Conservation (phyloP, 768 basidiomycete genomes). For the Leccinum broughii region DNA sequence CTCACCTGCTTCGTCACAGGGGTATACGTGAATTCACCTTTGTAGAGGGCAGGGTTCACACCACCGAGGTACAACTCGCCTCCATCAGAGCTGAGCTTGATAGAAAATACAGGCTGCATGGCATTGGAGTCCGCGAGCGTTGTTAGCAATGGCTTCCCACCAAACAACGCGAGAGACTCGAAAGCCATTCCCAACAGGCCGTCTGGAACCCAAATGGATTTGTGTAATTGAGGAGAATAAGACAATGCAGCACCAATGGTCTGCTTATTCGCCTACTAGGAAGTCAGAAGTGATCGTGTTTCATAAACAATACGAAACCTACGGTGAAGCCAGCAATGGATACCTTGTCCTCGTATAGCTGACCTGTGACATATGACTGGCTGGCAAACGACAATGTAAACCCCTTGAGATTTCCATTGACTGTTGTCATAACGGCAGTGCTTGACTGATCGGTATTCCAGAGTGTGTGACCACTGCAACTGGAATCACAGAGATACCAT, state of each 20-base stretch:
- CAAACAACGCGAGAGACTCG: neutral
- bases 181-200: neutral
- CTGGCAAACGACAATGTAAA: neutral
- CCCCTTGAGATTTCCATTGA: neutral
- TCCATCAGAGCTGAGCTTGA: neutral
- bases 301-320: neutral
- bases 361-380: neutral
- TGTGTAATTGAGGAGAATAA: neutral
- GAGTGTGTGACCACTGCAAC: neutral
- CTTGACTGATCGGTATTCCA: neutral
- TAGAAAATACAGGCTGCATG: neutral
- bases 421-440: neutral
- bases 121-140: neutral
- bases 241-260: neutral
- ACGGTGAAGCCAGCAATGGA: neutral
- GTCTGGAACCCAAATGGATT: neutral
- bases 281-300: neutral
- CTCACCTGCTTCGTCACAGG: neutral
- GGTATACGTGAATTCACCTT: neutral
- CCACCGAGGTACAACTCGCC: neutral
- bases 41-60: neutral
- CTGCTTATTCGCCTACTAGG: neutral
- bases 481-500: neutral
- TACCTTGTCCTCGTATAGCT: neutral
- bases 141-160: neutral